phyloP scores from a whole-genome alignment of 2,329 filamentous ascomycete species.

The Grosmannia serpens region DNA sequence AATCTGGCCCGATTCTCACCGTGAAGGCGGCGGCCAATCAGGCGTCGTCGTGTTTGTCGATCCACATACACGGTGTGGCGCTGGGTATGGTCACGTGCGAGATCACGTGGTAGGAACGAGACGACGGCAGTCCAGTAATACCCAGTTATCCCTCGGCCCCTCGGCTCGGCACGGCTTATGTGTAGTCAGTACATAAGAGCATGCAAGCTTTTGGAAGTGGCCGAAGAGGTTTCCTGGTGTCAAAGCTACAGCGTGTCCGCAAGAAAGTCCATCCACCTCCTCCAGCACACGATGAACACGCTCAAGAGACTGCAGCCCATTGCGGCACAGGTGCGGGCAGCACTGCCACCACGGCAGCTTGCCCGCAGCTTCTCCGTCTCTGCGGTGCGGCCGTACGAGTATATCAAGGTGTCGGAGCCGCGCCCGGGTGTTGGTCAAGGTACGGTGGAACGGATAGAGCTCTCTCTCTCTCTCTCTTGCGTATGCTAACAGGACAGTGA shows the following conservation, averaged over 20 bases:
- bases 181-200: background rate
- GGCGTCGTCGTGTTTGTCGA: background rate
- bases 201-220: background rate
- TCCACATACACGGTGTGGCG: background rate
- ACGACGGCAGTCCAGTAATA: background rate
- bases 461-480: background rate
- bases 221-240: too few relatives aligned
- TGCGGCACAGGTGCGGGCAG: conserved; percentile 45
- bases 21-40: background rate
- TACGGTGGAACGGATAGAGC: conserved; percentile 26
- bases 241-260: background rate
- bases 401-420: conserved; percentile 70
- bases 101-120: background rate
- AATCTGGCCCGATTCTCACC: background rate
- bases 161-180: background rate
- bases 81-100: background rate
- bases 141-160: background rate
- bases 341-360: conserved; percentile 40
- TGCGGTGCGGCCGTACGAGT: conserved; percentile 51
- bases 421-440: conserved; percentile 84
- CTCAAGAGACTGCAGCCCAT: conserved; percentile 49
- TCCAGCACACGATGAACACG: conserved; percentile 31
- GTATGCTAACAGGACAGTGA: conserved; percentile 47
- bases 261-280: background rate
- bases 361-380: conserved; percentile 40